Base-by-base conservation (phyloP, 2,329 filamentous ascomycete genomes). In the Bimuria novae-zelandiae region DNA sequence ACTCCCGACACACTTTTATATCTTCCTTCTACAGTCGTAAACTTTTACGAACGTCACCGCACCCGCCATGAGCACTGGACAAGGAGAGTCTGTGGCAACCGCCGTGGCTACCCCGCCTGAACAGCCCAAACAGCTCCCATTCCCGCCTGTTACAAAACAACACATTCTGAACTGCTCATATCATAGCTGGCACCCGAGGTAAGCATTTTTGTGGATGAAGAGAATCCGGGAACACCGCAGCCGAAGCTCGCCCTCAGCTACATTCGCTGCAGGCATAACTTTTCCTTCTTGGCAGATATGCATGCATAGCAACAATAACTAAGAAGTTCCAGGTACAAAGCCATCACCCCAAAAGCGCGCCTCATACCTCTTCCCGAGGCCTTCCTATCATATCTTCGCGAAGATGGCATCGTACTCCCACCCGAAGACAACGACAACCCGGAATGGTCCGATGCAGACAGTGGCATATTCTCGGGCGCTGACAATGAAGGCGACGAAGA, bases 101-200 rank as follows among this genome's bases (percentile, higher is more conserved):
- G 44, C 53, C 11, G 56, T 52, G 19, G 51, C 46, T 43, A 51
- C 56, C 19, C 60, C 70, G 32, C n/a, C 44, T 10, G 23, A 37
- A n/a, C n/a, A 19, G 22, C 33, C 44, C 29, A 71, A 56, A 36
- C 60, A 70, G 52, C 78, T 90, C 16, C 84, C 84, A 17, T 97
- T 99, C 69, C 89, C 92, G 17, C 90, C 91, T 1, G 84, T 96
- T 52, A 91, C 87, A 27, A 89, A 87, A 69, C 84, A 88, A 41
- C 93, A 99, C 68, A 95, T 99, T 56, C 79, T 96, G 49, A 89
- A 97, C 75, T 99, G 93, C 76, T 95, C 94, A 36, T 97, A 95
- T 74, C 89, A 96, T 71, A 84, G 82, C 55, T 99, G 94, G 94
- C 90, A 96, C 67, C 85, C 89, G 42, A 87, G 84, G 82, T 90